Evolutionary conservation across 1,139 yeast genomes (phyloP).

Genomic region (Geotrichum siamense): DNA sequence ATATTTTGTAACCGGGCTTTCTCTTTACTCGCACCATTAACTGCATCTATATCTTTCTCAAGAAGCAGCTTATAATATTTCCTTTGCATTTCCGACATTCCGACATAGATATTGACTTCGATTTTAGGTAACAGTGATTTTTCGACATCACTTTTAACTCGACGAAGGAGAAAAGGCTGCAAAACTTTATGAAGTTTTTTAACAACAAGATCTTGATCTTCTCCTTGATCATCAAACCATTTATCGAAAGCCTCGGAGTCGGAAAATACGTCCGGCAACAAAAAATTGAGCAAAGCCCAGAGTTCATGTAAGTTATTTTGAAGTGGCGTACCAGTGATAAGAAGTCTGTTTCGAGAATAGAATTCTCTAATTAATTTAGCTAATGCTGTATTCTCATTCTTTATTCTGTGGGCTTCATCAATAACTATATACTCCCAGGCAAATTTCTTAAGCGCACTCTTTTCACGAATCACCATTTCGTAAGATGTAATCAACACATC

Average conservation of each 20-base stretch:
- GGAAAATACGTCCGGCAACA: conserved; percentile 90
- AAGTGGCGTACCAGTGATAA: conserved; percentile 93
- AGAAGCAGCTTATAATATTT: conserved; percentile 83
- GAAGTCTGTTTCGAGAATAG: conserved; percentile 71
- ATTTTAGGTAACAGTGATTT: conserved; percentile 83
- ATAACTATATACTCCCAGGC: conserved; percentile 92
- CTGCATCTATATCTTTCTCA: conserved; percentile 94
- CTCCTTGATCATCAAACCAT: conserved; percentile 58
- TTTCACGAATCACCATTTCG: conserved; percentile 88
- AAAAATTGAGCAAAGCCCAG: conserved; percentile 88
- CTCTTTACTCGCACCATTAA: conserved; percentile 82
- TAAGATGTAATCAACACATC: conserved; percentile 87
- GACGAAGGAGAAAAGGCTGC: conserved; percentile 78
- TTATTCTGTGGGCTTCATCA: conserved; percentile 95
- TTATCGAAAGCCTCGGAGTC: conserved; percentile 85
- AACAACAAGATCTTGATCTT: conserved; percentile 69
- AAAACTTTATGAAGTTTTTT: conserved; percentile 77
- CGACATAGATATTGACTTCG: conserved; percentile 82
- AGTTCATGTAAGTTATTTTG: conserved; percentile 92
- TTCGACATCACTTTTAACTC: conserved; percentile 91
- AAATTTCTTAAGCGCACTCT: conserved; percentile 67
- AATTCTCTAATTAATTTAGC: conserved; percentile 86
- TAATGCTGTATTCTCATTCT: conserved; percentile 83
- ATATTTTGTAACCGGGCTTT: conserved; percentile 84
- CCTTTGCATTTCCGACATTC: conserved; percentile 91